These are phyloP conservation scores for Meyerozyma elateridarum DNA, from an alignment of 1,139 yeast species.

Conservation along the genomic window DNA sequence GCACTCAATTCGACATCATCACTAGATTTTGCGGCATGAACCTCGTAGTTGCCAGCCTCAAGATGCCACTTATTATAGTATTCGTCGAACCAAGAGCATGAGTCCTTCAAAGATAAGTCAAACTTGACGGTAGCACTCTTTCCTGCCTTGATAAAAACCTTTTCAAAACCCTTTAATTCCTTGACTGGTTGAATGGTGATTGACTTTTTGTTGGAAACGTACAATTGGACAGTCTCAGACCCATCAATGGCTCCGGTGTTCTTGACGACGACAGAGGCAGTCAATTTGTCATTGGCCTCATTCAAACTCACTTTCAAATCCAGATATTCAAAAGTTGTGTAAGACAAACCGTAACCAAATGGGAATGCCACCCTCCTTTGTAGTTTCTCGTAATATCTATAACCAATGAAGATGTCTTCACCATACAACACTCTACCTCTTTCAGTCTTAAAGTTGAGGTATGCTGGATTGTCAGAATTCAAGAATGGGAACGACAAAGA, in stretches of 20 bases:
- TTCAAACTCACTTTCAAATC: slow-evolving; percentile 12
- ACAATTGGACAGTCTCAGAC: slow-evolving; percentile 44
- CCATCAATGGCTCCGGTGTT: slow-evolving; percentile 41
- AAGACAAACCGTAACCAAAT: slow-evolving; percentile 59
- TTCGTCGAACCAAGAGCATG: slow-evolving; percentile 11
- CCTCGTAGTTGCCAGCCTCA: too few species aligned
- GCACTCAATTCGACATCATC: too few species aligned
- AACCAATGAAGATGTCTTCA: slow-evolving; percentile 55
- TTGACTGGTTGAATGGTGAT: slow-evolving; percentile 47
- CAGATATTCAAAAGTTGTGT: slow-evolving; percentile 36
- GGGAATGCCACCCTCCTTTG: slow-evolving; percentile 47
- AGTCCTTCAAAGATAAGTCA: slow-evolving; percentile 11
- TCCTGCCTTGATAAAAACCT: slow-evolving; percentile 35
- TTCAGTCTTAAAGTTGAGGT: slow-evolving; percentile 22
- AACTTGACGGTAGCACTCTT: slow-evolving; percentile 6
- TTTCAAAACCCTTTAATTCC: slow-evolving; percentile 53
- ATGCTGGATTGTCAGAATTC: slow-evolving; percentile 21
- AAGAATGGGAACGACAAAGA: slow-evolving; percentile 22
- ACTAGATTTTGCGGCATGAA: too few species aligned
- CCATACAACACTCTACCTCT: slow-evolving; percentile 54
- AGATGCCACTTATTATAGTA: slow-evolving; percentile 9
- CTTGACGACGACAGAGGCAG: slow-evolving; percentile 32
- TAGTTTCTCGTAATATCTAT: slow-evolving; percentile 51
- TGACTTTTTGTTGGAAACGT: slow-evolving; percentile 36
- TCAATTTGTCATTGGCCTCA: slow-evolving; percentile 10